Evolutionary conservation across 1,284 basidiomycete genomes (phyloP).

Genomic region (Sporisorium exsertum): DNA sequence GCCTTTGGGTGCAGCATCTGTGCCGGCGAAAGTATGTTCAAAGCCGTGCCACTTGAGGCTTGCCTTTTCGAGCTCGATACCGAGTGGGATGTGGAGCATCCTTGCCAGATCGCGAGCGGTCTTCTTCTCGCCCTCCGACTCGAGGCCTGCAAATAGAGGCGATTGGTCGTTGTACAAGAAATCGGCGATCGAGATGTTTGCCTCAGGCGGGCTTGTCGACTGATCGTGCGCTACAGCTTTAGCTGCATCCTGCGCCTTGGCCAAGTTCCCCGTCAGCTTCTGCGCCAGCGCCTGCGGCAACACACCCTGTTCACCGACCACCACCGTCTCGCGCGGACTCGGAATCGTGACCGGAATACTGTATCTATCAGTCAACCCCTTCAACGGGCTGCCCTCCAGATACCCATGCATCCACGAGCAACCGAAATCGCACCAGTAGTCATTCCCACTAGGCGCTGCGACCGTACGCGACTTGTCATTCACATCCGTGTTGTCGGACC

Average conservation of each 20-base stretch:
- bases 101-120: conserved; percentile 70
- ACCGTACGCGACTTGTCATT: conserved; percentile 40
- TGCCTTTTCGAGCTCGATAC: conserved; percentile 70
- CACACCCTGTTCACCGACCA: conserved; percentile 50
- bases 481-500: conserved; percentile 44
- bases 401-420: conserved; percentile 73
- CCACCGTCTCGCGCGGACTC: conserved; percentile 36
- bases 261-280: conserved; percentile 47
- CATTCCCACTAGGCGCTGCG: conserved; percentile 1
- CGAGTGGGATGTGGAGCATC: conserved; percentile 72
- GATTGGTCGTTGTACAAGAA: conserved; percentile 69
- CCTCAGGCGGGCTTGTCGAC: conserved; percentile 49
- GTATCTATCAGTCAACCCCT: conserved; percentile 70
- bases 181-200: conserved; percentile 63
- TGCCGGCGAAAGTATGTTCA: conserved; percentile 71
- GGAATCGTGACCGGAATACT: conserved; percentile 62
- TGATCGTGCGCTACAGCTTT: conserved; percentile 35
- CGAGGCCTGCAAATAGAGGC: conserved; percentile 48
- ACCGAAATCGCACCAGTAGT: conserved; percentile 59
- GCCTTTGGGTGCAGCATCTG: conserved; percentile 72
- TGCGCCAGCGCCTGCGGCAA: conserved; percentile 26
- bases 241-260: conserved; percentile 46
- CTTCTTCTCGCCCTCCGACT: conserved; percentile 76
- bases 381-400: conserved; percentile 71
- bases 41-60: conserved; percentile 68